phyloP scores from a whole-genome alignment of 768 basidiomycete species.

The Suillus weaverae region DNA sequence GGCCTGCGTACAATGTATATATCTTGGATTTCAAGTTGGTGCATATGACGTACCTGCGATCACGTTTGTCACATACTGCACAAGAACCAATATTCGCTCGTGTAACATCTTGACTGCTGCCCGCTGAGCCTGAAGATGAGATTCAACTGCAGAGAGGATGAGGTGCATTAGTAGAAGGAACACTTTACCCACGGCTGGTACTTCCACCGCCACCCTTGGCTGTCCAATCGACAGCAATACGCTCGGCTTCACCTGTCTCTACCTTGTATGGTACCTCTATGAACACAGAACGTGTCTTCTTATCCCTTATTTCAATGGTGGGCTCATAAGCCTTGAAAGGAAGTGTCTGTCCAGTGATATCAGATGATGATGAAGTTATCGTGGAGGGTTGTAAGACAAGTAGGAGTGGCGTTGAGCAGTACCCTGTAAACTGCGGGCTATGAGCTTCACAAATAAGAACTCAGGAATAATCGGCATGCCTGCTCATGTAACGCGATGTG shows the following conservation, averaged over 20 bases:
- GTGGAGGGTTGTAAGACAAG: conserved; percentile 67
- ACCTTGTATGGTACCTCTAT: conserved; percentile 85
- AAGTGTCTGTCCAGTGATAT: conserved; percentile 68
- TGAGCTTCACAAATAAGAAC: conserved; percentile 7
- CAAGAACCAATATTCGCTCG: conserved; percentile 82
- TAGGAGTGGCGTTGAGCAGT: conserved; percentile 88
- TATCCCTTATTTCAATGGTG: conserved; percentile 80
- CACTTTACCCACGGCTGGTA: conserved; percentile 62
- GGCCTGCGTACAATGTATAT: conserved; percentile 43
- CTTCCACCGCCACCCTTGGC: conserved; percentile 83
- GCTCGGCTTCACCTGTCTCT: conserved; percentile 97
- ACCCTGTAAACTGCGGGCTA: conserved; percentile 66
- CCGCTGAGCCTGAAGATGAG: conserved; percentile 86
- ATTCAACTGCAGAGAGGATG: conserved; percentile 62
- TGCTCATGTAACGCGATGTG: conserved; percentile 89
- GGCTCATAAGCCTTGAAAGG: conserved; percentile 95
- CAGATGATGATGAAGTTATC: conserved; percentile 42
- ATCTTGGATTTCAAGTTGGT: not conserved
- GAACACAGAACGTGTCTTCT: conserved; percentile 74
- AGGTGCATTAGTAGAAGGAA: not conserved
- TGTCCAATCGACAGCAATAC: conserved; percentile 97
- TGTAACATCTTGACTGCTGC: conserved; percentile 97
- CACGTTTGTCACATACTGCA: conserved; percentile 82
- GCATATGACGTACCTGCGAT: conserved; percentile 56
- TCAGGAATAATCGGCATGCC: conserved; percentile 36